phyloP scores from a whole-genome alignment of 805 yeast genomes.

The Yarrowia sp. region DNA sequence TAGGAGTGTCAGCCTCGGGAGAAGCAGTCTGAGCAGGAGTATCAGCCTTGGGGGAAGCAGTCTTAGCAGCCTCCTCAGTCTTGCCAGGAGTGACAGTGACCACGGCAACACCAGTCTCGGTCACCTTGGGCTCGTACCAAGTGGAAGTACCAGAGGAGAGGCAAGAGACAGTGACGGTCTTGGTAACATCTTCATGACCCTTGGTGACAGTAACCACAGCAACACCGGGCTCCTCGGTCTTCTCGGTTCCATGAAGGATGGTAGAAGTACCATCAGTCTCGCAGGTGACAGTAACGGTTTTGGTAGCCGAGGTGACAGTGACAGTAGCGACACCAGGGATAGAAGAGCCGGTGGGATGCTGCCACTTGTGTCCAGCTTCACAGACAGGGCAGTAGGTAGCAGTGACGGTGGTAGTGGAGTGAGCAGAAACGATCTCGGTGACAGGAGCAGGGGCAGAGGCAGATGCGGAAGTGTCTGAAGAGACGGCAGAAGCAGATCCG shows the following conservation, averaged over 20 bases:
- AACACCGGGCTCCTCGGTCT: slow-evolving; percentile 6
- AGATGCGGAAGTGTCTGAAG: no score
- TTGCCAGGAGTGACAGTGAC: background rate
- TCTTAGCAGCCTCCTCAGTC: background rate
- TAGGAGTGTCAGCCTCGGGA: background rate
- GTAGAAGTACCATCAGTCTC: background rate
- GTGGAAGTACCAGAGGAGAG: background rate
- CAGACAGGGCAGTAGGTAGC: slow-evolving; percentile 15
- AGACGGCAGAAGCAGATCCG: no score
- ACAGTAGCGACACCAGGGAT: background rate
- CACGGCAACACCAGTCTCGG: background rate
- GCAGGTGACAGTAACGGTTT: slow-evolving; percentile 14
- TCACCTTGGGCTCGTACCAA: background rate
- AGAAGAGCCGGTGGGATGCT: background rate
- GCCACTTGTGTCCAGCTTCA: slow-evolving; percentile 5
- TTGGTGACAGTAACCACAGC: background rate
- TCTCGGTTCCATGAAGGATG: background rate
- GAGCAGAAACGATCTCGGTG: no score
- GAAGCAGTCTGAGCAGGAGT: background rate
- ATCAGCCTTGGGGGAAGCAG: background rate
- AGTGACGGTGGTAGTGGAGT: background rate
- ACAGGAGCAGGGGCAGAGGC: no score
- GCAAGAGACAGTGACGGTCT: background rate
- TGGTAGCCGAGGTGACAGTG: background rate
- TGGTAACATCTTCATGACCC: background rate